Evolutionary conservation across 2,329 filamentous ascomycete genomes (phyloP), one percentile per base, ranked within the genome.

Genomic region (Sporothrix pallida): DNA sequence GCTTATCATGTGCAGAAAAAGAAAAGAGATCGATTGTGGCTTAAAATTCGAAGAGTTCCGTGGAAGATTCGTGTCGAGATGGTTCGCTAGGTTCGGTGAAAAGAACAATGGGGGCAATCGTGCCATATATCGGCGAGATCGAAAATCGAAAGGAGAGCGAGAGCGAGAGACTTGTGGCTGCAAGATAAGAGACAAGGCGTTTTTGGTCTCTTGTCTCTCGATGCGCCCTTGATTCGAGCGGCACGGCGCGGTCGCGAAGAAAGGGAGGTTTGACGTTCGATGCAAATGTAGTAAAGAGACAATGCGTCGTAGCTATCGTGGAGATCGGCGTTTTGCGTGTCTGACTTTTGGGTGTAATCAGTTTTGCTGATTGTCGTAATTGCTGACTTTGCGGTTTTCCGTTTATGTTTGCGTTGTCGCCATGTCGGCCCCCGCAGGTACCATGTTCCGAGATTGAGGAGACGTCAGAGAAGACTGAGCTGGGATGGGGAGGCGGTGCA

Each of bases 211-310:
- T 37, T 37, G 31, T 37, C 31, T 37, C 31, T 67, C 42, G n/a
- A 67, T 67, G 62, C 62, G 62, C 62, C 62, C 42, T 67, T 15
- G 62, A 26, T 26, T 48, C 12, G 42, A 67, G 7, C 62, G 42
- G 62, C 62, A 67, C 62, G 62, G 62, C 42, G 62, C 62, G 62
- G 42, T 48, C 62, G 20, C 44, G 42, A 48, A 2, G 12, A 23
- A 67, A 67, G 62, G 62, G 62, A 65, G 42, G 12, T 37, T 37
- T 37, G 12, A 12, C 5, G 42, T 20, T n/a, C 15, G 12, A 67
- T 9, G 42, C 62, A 48, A 10, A 46, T 1, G 62, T n/a, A 23
- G 52, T 26, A 23, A 17, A 50, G 48, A 17, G 31, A 37, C 31
- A 37, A 56, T 56, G 52, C 31, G 52, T 54, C 23, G 10, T 12